phyloP scores from a whole-genome alignment of 495 filamentous ascomycete species.

The Clohesyomyces aquaticus region DNA sequence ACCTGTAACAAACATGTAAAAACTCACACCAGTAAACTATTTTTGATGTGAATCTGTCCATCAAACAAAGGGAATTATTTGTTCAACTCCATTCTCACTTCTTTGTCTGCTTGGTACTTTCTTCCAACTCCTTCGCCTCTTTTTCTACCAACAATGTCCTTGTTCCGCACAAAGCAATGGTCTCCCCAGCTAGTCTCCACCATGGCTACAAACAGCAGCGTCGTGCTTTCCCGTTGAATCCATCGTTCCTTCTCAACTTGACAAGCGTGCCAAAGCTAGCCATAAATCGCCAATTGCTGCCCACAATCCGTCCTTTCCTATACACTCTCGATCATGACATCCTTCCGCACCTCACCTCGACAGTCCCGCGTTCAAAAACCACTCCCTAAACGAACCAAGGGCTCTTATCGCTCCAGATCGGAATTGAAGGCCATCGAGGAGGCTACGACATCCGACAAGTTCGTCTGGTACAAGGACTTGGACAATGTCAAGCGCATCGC shows the following conservation, averaged over 20 bases:
- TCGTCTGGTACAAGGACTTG: constrained; percentile 18
- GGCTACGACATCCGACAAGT: constrained; percentile 3
- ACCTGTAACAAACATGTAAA: constrained; percentile 26
- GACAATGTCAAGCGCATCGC: constrained; percentile 11
- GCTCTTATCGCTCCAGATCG: background rate
- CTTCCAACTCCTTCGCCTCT: background rate
- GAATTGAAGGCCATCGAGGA: background rate
- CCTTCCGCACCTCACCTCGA: background rate
- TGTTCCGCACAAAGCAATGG: background rate
- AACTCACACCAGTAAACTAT: background rate
- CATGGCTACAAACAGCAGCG: background rate
- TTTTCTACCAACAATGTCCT: background rate
- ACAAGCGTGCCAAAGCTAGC: background rate
- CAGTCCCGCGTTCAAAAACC: background rate
- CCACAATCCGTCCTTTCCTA: background rate
- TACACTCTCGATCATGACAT: background rate
- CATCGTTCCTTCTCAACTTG: background rate
- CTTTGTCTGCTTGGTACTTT: background rate
- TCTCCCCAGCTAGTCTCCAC: background rate
- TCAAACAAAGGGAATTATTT: background rate
- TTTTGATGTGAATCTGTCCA: background rate
- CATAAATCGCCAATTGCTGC: background rate
- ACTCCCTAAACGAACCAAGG: background rate
- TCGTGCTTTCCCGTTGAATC: background rate
- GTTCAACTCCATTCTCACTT: background rate